Evolutionary conservation across 2,329 filamentous ascomycete genomes (phyloP).

Genomic region (Pseudomassariella vexata): DNA sequence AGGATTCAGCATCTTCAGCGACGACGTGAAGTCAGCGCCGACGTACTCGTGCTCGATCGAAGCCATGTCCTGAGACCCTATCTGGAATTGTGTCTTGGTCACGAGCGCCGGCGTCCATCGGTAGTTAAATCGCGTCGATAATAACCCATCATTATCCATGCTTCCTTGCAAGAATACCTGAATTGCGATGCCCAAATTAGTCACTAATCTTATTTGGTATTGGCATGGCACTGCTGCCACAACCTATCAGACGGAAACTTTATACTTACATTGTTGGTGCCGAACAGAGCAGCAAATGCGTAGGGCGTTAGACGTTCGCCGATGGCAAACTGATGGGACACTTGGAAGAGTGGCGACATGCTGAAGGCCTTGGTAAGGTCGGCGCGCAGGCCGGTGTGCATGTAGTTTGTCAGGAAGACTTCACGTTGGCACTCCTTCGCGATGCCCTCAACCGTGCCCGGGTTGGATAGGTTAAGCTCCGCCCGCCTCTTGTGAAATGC

Average conservation of each 20-base stretch:
- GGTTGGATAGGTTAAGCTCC: constrained; percentile 83
- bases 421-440: constrained; percentile 91
- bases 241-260: not conserved
- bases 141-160: constrained; percentile 83
- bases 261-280: constrained; percentile 75
- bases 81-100: constrained; percentile 82
- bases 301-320: constrained; percentile 92
- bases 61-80: constrained; percentile 78
- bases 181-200: too few relatives aligned
- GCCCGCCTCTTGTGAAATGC: constrained; percentile 81
- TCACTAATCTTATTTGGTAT: too few relatives aligned
- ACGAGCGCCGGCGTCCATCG: constrained; percentile 76
- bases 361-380: constrained; percentile 97
- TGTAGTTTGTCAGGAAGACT: constrained; percentile 92
- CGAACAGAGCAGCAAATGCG: constrained; percentile 89
- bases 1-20: constrained; percentile 92
- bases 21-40: constrained; percentile 87
- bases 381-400: constrained; percentile 93
- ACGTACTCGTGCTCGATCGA: constrained; percentile 95
- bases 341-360: constrained; percentile 89
- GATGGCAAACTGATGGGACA: constrained; percentile 94
- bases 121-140: constrained; percentile 89
- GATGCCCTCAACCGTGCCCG: constrained; percentile 85
- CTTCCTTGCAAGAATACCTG: constrained; percentile 95
- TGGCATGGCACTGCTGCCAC: too few relatives aligned